Percentiles rank a stretch among this genome's conserved stretches.
phyloP scores from a whole-genome alignment of 148 eudicot genomes.

The Amaranthus hypochondriacus region DNA sequence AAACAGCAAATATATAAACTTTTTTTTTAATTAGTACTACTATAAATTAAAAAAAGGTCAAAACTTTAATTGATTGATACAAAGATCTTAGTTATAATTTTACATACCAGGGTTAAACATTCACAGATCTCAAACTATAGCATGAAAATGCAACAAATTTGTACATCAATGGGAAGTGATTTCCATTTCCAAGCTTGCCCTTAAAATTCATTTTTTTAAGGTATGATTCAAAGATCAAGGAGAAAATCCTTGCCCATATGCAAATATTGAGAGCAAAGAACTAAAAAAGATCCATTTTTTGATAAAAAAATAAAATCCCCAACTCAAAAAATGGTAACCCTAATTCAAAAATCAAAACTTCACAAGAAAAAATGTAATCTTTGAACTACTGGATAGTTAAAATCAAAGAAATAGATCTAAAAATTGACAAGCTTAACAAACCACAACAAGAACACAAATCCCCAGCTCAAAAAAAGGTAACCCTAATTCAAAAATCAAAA shows the following conservation, averaged over 20 bases:
- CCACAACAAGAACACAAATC: neutral
- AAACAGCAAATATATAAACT: neutral
- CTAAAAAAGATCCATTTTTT: neutral
- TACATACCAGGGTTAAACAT: neutral
- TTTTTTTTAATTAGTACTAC: neutral
- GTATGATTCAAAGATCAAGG: too few relatives aligned
- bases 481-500: neutral
- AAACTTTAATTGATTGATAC: neutral
- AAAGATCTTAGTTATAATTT: neutral
- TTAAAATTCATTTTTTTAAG: too few relatives aligned
- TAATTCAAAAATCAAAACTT: neutral
- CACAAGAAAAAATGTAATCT: neutral
- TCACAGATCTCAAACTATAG: slow-evolving; percentile 9
- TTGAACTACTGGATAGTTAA: neutral
- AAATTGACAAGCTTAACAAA: neutral
- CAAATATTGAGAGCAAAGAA: neutral
- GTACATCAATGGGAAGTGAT: neutral
- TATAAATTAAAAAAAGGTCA: neutral
- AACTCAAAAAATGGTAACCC: neutral
- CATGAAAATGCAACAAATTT: neutral
- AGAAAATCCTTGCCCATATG: too few relatives aligned
- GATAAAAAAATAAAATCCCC: neutral
- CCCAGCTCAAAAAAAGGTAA: neutral
- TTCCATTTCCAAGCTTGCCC: neutral
- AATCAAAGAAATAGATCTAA: neutral